These are phyloP conservation scores for Bauhinia variegata DNA, from an alignment of 306 rosid species.

Conservation along the genomic window DNA sequence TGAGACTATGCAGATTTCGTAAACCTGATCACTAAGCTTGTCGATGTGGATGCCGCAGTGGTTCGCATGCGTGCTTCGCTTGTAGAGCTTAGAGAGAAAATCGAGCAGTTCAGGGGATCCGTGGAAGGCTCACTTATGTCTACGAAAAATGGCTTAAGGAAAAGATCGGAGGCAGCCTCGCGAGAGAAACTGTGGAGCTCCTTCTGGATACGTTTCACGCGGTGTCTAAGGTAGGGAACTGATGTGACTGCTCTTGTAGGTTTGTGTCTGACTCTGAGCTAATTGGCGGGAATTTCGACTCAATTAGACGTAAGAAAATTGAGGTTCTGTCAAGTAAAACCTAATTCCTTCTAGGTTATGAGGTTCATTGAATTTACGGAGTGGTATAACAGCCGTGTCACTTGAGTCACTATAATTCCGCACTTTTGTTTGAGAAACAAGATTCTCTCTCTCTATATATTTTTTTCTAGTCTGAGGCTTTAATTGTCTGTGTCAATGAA, in stretches of 20 bases:
- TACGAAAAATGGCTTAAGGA: constrained; percentile 69
- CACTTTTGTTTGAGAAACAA: too few relatives aligned
- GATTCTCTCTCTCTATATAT: too few relatives aligned
- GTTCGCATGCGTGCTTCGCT: constrained; percentile 96
- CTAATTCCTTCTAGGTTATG: not conserved
- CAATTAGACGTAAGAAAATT: constrained; percentile 1
- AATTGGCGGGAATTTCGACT: not conserved
- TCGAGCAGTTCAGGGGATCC: constrained; percentile 80
- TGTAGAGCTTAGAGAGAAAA: constrained; percentile 86
- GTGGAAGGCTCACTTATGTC: constrained; percentile 77
- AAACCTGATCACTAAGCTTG: constrained; percentile 95
- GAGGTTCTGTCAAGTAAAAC: constrained; percentile 10
- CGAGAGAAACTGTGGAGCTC: constrained; percentile 87
- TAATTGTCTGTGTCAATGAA: constrained; percentile 14
- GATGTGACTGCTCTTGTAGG: not conserved
- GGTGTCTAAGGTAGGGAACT: constrained; percentile 75
- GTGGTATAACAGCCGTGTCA: not conserved
- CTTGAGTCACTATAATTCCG: not conserved
- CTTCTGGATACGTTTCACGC: constrained; percentile 89
- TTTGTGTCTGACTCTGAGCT: not conserved
- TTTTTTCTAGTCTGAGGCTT: not conserved
- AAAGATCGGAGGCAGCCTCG: constrained; percentile 88
- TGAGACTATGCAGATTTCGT: constrained; percentile 96
- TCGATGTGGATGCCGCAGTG: constrained; percentile 87
- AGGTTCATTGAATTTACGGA: not conserved